These are phyloP conservation scores for Trichoderma endophyticum DNA, from an alignment of 2,329 filamentous ascomycete species.

Conservation along the genomic window DNA sequence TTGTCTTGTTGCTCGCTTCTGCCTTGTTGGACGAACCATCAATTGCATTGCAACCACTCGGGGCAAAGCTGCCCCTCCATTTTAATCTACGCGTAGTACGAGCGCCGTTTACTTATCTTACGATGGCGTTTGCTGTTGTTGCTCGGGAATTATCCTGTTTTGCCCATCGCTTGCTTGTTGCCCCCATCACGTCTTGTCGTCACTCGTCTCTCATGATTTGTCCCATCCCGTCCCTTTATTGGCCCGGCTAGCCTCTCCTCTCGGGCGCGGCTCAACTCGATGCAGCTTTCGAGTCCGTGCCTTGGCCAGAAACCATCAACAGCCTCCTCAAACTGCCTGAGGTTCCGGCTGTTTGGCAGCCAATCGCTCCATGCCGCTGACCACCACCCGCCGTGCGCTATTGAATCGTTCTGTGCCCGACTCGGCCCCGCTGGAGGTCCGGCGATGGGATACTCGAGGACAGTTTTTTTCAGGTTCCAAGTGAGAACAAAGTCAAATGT, in stretches of 20 bases:
- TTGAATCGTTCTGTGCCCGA: neutral
- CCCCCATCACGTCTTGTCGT: neutral
- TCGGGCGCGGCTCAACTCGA: constrained; percentile 8
- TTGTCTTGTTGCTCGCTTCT: neutral
- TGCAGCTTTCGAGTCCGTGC: neutral
- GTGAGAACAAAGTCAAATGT: neutral
- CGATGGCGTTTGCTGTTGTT: neutral
- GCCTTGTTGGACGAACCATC: neutral
- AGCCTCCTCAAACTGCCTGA: neutral
- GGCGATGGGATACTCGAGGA: neutral
- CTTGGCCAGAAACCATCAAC: neutral
- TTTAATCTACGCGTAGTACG: neutral
- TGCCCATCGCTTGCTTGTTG: neutral
- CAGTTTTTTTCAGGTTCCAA: neutral
- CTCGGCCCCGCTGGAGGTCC: constrained; percentile 1
- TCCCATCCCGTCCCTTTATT: neutral
- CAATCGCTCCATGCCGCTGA: constrained; percentile 9
- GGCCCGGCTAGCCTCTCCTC: neutral
- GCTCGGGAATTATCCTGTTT: neutral
- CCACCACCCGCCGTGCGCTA: neutral
- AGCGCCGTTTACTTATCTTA: neutral
- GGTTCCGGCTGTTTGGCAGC: constrained; percentile 1
- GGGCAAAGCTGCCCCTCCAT: neutral
- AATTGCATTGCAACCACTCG: neutral
- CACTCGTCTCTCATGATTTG: neutral